Percentiles rank a stretch among this genome's conserved stretches.
Evolutionary conservation across 345 rosid species (phyloP).

Genomic region (Populus euphratica): DNA sequence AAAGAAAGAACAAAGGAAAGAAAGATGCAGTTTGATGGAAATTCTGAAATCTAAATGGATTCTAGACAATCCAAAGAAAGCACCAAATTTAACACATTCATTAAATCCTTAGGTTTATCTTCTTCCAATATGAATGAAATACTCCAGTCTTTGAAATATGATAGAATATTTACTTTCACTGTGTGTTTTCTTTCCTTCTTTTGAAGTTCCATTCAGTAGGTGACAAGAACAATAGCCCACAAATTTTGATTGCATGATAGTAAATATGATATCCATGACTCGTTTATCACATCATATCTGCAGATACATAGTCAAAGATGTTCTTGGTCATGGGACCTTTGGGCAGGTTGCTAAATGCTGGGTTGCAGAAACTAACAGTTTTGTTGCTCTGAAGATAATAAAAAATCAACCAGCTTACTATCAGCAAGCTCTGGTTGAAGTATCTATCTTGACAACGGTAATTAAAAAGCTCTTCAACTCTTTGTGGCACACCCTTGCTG

Average conservation of each 20-base stretch:
- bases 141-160: neutral
- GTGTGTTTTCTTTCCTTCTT: neutral
- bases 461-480: conserved; percentile 14
- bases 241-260: neutral
- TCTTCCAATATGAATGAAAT: neutral
- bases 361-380: conserved; percentile 64
- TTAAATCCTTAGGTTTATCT: neutral
- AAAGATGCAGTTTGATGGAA: neutral
- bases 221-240: neutral
- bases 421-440: conserved; percentile 98
- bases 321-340: conserved; percentile 99
- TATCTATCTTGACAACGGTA: conserved; percentile 93
- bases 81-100: neutral
- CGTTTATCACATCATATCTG: conserved; percentile 16
- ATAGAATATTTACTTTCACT: neutral
- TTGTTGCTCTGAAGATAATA: conserved; percentile 92
- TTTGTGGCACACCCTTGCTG: conserved; percentile 2
- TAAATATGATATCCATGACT: neutral
- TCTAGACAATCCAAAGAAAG: neutral
- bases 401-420: conserved; percentile 97
- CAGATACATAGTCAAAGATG: conserved; percentile 95
- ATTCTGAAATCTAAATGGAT: neutral
- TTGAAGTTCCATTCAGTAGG: neutral
- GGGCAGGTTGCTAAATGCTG: conserved; percentile 99
- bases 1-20: too few relatives aligned